Conservation (phyloP, 1,284 basidiomycete genomes). For the Microbotryum saponariae region DNA sequence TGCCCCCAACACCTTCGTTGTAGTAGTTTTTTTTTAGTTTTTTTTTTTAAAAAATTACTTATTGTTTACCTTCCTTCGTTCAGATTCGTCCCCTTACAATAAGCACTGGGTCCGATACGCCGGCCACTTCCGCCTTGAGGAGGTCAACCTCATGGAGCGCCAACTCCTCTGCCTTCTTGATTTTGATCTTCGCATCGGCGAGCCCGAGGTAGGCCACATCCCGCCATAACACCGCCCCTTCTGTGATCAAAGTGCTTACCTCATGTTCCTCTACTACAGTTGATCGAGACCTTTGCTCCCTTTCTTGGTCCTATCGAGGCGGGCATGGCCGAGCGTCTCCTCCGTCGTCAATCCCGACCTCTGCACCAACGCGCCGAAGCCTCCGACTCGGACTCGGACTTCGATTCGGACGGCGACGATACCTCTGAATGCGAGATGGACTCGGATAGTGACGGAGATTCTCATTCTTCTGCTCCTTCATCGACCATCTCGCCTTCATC, state of each 20-base stretch:
- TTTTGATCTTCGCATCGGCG: slow-evolving; percentile 76
- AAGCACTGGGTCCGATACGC: slow-evolving; percentile 63
- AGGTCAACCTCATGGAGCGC: slow-evolving; percentile 77
- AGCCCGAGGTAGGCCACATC: slow-evolving; percentile 45
- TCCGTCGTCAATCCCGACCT: too few species aligned
- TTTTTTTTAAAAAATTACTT: too few species aligned
- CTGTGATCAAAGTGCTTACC: background rate
- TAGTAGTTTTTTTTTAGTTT: too few species aligned
- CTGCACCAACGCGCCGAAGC: background rate
- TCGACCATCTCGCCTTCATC: too few species aligned
- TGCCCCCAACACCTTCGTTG: slow-evolving; percentile 59
- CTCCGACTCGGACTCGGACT: too few species aligned
- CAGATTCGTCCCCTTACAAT: slow-evolving; percentile 57
- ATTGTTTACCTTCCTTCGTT: background rate
- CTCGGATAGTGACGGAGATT: too few species aligned
- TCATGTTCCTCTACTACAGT: slow-evolving; percentile 41
- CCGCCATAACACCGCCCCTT: background rate
- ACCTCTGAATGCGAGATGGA: too few species aligned
- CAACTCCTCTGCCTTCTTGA: slow-evolving; percentile 79
- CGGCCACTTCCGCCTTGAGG: slow-evolving; percentile 14
- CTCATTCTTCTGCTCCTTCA: too few species aligned
- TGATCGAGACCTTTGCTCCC: slow-evolving; percentile 44
- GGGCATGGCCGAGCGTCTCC: too few species aligned
- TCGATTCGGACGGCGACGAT: too few species aligned
- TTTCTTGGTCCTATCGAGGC: slow-evolving; percentile 15